A percentile compares a stretch with the other conserved stretches of the same genome.
Conservation (phyloP, 2,329 filamentous ascomycete genomes). For the Alternaria sp. region DNA sequence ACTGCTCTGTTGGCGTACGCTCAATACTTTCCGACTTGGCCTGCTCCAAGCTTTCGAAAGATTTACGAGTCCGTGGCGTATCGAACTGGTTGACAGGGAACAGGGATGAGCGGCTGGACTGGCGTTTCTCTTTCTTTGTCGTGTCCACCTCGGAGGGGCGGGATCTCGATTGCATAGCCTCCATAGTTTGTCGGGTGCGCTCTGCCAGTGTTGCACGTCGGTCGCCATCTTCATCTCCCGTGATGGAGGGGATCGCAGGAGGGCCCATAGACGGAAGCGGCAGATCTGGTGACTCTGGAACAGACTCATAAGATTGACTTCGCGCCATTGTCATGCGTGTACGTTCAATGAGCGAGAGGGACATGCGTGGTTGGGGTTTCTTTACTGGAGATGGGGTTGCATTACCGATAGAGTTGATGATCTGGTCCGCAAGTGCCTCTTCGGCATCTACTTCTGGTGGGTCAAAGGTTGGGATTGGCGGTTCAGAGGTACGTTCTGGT, state of each 20-base stretch:
- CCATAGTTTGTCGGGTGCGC: conserved; percentile 84
- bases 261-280: conserved; percentile 24
- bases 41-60: conserved; percentile 35
- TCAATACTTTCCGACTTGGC: conserved; percentile 27
- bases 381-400: conserved; percentile 54
- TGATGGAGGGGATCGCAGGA: conserved; percentile 21
- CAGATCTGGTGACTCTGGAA: conserved; percentile 33
- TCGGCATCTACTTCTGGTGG: conserved; percentile 33
- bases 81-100: conserved; percentile 67
- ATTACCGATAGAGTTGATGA: conserved; percentile 51
- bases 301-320: conserved; percentile 37
- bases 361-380: conserved; percentile 49
- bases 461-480: conserved; percentile 26
- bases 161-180: conserved; percentile 60
- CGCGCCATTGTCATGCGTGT: conserved; percentile 58
- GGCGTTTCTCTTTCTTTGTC: conserved; percentile 30
- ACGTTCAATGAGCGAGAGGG: conserved; percentile 57
- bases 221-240: conserved; percentile 27
- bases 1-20: conserved; percentile 69
- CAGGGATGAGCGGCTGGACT: conserved; percentile 29
- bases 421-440: conserved; percentile 50
- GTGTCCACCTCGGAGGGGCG: conserved; percentile 26
- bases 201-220: conserved; percentile 65
- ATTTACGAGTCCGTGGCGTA: conserved; percentile 55
- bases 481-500: conserved; percentile 28